Evolutionary conservation across 2,329 filamentous ascomycete genomes (phyloP).

Genomic region (Cercospora nicotianae): DNA sequence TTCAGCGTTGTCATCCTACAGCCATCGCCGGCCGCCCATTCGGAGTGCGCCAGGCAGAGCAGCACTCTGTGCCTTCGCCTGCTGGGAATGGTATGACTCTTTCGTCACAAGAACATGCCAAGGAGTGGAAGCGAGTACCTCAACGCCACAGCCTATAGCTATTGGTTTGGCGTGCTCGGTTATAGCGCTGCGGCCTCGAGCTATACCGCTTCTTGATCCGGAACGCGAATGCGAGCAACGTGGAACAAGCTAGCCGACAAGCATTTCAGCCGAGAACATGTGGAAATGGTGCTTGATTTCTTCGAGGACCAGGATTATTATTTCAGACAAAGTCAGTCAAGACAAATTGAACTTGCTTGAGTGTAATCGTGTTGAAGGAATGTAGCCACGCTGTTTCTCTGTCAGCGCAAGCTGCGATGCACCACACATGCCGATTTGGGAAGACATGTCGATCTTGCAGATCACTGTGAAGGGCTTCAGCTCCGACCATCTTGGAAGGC

Average conservation of each 20-base stretch:
- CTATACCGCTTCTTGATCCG: background rate
- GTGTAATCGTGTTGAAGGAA: background rate
- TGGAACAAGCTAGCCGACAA: background rate
- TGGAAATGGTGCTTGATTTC: background rate
- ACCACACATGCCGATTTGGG: slow-evolving; percentile 1
- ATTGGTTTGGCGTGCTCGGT: background rate
- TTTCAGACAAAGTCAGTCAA: background rate
- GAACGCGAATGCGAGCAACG: slow-evolving; percentile 2
- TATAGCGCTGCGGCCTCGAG: background rate
- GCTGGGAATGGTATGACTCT: background rate
- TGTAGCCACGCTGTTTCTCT: background rate
- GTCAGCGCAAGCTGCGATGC: background rate
- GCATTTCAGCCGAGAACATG: background rate
- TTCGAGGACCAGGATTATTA: background rate
- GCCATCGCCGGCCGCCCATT: background rate
- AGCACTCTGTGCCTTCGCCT: background rate
- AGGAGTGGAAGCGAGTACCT: background rate
- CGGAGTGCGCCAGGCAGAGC: background rate
- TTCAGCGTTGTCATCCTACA: background rate
- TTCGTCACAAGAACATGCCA: background rate
- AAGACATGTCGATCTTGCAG: background rate
- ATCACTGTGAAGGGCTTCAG: background rate
- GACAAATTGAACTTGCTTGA: background rate
- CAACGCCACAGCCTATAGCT: background rate
- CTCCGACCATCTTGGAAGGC: background rate